Base-by-base conservation (phyloP, 75 land plant genomes). In the Pinus tabuliformis region DNA sequence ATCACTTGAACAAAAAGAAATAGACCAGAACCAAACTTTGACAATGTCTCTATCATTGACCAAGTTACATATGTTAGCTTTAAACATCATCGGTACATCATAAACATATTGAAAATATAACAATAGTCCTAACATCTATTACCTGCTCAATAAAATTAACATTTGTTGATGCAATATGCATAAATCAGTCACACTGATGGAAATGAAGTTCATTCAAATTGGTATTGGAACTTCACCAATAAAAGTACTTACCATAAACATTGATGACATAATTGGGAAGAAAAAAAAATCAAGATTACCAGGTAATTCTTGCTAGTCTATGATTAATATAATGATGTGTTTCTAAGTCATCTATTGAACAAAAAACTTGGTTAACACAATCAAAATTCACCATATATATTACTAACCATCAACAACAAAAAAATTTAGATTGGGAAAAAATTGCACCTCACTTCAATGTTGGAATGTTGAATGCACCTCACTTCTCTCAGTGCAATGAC, bases 281-380 rank as follows among this genome's bases (percentile, higher is more conserved):
- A 86, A 94, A 94, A 97, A 84, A 94, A 97, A 89, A 87, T 92
- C 28, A 97, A 73, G n/a, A 92, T 76, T 18, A 94, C 90, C 62
- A 91, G 58, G 26, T 26, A 26, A 26, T 26, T 26, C 26, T 26
- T 26, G 26, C 1, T 33, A 33, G 33, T 33, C 1, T 33, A 33
- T 33, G 33, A 33, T 33, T 33, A 33, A 33, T 33, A 33, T 33
- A 33, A 33, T 33, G 33, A 33, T 33, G 33, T 33, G 33, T 33
- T 33, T 1, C 33, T 33, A 33, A 33, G 2, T 33, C 1, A 33
- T 33, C 33, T 33, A 33, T 33, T 33, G 33, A 33, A 33, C 33
- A 33, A 0, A 33, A 33, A 33, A 33, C 33, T 33, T 33, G 33
- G 0, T 33, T 33, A 33, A 33, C 33, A 33, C 33, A 1, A 33